Evolutionary conservation across 208 protist species (phyloP).

Genomic region (Crithidia sp.): DNA sequence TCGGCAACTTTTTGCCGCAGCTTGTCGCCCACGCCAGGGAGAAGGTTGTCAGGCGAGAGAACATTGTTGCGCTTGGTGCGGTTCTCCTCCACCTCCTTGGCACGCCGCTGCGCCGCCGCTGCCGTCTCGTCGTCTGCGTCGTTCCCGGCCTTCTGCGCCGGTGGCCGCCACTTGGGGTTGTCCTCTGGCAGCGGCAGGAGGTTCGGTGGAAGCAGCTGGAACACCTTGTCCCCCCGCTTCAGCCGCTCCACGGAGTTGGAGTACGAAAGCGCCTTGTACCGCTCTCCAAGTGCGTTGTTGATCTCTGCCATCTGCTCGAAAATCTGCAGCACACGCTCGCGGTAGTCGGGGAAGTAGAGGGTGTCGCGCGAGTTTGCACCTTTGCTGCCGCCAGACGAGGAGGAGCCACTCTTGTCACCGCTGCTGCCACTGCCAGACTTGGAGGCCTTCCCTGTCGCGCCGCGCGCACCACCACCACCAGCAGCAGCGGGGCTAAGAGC

Average conservation of each 20-base stretch:
- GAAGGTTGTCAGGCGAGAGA: constrained; percentile 31
- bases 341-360: constrained; percentile 74
- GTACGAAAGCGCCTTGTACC: constrained; percentile 83
- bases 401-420: background rate
- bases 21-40: constrained; percentile 70
- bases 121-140: constrained; percentile 7
- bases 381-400: background rate
- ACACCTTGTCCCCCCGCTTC: constrained; percentile 68
- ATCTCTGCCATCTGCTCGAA: constrained; percentile 84
- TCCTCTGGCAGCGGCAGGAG: constrained; percentile 59
- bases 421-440: constrained; percentile 3
- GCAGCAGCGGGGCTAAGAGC: background rate
- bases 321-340: constrained; percentile 72
- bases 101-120: constrained; percentile 3
- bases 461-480: background rate
- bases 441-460: background rate
- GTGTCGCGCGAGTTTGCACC: constrained; percentile 25
- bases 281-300: constrained; percentile 77
- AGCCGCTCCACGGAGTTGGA: constrained; percentile 57
- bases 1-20: constrained; percentile 77
- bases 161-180: constrained; percentile 26
- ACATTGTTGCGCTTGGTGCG: constrained; percentile 47
- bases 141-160: background rate
- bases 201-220: constrained; percentile 75
- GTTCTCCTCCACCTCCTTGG: constrained; percentile 39